Percentiles rank a stretch among this genome's conserved stretches.
Conservation (phyloP, 140 eudicot genomes). For the Ambrosia hybrid region DNA sequence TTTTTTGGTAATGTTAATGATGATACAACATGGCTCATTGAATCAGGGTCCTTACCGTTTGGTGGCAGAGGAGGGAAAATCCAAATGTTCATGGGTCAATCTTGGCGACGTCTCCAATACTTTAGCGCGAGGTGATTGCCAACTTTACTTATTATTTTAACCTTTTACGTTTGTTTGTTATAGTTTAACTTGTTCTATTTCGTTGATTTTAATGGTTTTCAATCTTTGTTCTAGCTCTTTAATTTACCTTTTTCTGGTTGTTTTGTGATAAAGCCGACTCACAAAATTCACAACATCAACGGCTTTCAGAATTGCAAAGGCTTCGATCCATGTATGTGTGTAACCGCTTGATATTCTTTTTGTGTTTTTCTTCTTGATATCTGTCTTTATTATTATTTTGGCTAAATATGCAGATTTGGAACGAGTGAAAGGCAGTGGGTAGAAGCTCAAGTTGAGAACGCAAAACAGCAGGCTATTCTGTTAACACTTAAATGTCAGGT, state of each 20-base stretch:
- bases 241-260: neutral
- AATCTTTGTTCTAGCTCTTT: neutral
- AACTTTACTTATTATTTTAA: neutral
- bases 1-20: constrained; percentile 20
- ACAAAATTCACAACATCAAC: constrained; percentile 89
- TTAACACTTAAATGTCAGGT: constrained; percentile 91
- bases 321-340: constrained; percentile 91
- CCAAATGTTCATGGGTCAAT: constrained; percentile 94
- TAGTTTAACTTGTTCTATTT: neutral
- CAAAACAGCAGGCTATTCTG: constrained; percentile 95
- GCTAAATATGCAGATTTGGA: constrained; percentile 63
- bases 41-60: constrained; percentile 90
- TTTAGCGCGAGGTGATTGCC: constrained; percentile 69
- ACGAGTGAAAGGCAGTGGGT: constrained; percentile 99
- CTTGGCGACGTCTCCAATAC: constrained; percentile 82
- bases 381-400: neutral
- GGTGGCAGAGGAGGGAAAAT: constrained; percentile 98
- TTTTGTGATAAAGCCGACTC: constrained; percentile 52
- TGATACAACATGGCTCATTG: constrained; percentile 2
- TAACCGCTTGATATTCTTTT: neutral
- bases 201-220: too few relatives aligned
- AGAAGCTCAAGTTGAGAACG: constrained; percentile 99
- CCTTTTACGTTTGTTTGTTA: constrained; percentile 7
- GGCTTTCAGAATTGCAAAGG: constrained; percentile 97
- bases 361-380: neutral